Percentiles rank a stretch among this genome's conserved stretches.
These are phyloP conservation scores for Venturia carpophila DNA, from an alignment of 2,329 filamentous ascomycete species.

Conservation along the genomic window DNA sequence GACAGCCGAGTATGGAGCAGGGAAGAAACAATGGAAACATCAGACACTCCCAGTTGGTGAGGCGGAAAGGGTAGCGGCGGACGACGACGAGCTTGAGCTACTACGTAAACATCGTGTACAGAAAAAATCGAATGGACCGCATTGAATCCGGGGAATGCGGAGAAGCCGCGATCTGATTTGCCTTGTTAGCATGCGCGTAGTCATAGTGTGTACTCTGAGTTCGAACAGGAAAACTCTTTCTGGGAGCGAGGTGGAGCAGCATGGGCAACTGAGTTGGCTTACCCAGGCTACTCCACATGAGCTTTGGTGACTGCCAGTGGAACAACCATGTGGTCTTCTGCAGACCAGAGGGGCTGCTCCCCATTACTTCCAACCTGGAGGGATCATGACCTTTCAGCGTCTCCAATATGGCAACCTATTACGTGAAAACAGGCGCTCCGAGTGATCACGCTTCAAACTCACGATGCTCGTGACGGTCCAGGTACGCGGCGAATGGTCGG, in stretches of 20 bases:
- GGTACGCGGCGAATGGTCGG: background rate
- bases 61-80: conserved; percentile 11
- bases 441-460: conserved; percentile 10
- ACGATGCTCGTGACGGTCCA: conserved; percentile 7
- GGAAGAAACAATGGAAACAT: conserved; percentile 51
- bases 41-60: conserved; percentile 33
- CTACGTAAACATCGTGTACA: conserved; percentile 14
- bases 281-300: no score
- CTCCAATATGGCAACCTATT: background rate
- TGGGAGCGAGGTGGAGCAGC: background rate
- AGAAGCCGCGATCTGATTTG: background rate
- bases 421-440: conserved; percentile 1
- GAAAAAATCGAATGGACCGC: background rate
- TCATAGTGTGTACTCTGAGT: background rate
- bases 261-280: background rate
- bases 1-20: conserved; percentile 62
- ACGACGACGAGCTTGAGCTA: conserved; percentile 17
- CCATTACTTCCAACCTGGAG: background rate
- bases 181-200: background rate
- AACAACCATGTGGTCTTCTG: conserved; percentile 7
- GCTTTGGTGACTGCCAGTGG: background rate
- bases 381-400: background rate
- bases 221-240: background rate
- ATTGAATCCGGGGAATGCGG: background rate
- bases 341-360: background rate